Base-by-base conservation (phyloP, 2,329 filamentous ascomycete species). In the Aspergillus sp. region DNA sequence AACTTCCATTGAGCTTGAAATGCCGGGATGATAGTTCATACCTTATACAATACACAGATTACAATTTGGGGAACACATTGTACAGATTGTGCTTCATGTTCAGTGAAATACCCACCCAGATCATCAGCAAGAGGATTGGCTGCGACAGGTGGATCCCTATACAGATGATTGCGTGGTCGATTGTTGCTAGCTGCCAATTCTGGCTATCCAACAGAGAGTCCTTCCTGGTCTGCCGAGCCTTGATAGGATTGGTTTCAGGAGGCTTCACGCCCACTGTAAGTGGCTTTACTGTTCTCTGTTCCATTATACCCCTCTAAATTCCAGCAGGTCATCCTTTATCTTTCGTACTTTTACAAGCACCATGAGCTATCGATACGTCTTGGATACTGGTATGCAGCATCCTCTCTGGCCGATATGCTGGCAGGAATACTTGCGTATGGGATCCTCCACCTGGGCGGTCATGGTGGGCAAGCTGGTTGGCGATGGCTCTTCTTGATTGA, bases 321-420 rank as follows among this genome's bases (percentile, higher is more conserved):
- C 1, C 3, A 13, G 8, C 7, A 70, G 63, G 63, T 70, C 25
- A 67, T 78, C 21, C 63, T 78, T 0, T 91, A 87, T 72, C 78
- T 91, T 4, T 87, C 84, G 4, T 91, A 91, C 70, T 92, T 88
- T 69, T 91, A 91, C 75, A 91, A 85, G 52, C 82, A 84, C 1
- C 80, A 81, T 51, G 89, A 91, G 70, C 78, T 91, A 0, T 87
- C 88, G 0, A 81, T 83, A 4, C 65, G 72, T 12, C 60, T 71
- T 36, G 62, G 69, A 8, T 70, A 69, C 55, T 70, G 66, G 56
- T 71, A 67, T 57, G 65, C 69, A 2, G 65, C 69, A 1, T 58
- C 66, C 55, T 63, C 63, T 15, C 25, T 91, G 28, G 69, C 78
- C 0, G 71, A 74, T 9, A 81, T 82, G 28, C 69, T 81, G 0